phyloP scores from a whole-genome alignment of 2,329 filamentous ascomycete species.

The Cladophialophora yegresii region DNA sequence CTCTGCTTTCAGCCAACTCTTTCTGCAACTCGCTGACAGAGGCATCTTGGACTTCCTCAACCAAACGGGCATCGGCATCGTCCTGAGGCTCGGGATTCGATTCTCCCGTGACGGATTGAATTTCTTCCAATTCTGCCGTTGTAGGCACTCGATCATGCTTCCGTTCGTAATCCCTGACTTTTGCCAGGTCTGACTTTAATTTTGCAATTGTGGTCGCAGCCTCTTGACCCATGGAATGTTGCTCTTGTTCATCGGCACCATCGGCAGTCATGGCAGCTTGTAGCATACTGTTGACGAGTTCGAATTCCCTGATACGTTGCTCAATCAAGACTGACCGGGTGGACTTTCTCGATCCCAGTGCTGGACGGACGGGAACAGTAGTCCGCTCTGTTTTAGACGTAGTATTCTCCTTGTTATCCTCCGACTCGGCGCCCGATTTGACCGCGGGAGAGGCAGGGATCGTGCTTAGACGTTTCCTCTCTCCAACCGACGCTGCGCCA shows the following conservation, averaged over 20 bases:
- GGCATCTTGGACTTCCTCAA: neutral
- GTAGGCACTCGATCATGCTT: slow-evolving; percentile 32
- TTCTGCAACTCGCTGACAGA: slow-evolving; percentile 13
- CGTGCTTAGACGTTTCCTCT: slow-evolving; percentile 45
- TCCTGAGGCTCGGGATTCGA: slow-evolving; percentile 3
- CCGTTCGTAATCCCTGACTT: slow-evolving; percentile 34
- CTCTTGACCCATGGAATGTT: slow-evolving; percentile 35
- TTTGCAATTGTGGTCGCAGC: slow-evolving; percentile 36
- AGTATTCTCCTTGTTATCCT: slow-evolving; percentile 32
- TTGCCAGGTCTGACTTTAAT: slow-evolving; percentile 36
- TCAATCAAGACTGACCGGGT: slow-evolving; percentile 39
- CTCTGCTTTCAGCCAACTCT: slow-evolving; percentile 25
- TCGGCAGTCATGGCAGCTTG: slow-evolving; percentile 39
- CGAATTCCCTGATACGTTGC: slow-evolving; percentile 39
- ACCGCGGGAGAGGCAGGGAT: slow-evolving; percentile 38
- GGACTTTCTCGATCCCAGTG: slow-evolving; percentile 34
- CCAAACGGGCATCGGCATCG: slow-evolving; percentile 6
- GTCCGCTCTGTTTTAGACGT: slow-evolving; percentile 11
- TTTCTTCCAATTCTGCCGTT: slow-evolving; percentile 30
- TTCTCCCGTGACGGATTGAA: slow-evolving; percentile 20
- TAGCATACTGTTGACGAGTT: slow-evolving; percentile 39
- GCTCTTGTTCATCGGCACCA: slow-evolving; percentile 35
- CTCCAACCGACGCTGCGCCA: slow-evolving; percentile 35
- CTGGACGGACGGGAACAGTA: slow-evolving; percentile 24
- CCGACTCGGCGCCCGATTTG: slow-evolving; percentile 40